Conservation (phyloP, 1,284 basidiomycete species). For the Ganoderma lucidum region DNA sequence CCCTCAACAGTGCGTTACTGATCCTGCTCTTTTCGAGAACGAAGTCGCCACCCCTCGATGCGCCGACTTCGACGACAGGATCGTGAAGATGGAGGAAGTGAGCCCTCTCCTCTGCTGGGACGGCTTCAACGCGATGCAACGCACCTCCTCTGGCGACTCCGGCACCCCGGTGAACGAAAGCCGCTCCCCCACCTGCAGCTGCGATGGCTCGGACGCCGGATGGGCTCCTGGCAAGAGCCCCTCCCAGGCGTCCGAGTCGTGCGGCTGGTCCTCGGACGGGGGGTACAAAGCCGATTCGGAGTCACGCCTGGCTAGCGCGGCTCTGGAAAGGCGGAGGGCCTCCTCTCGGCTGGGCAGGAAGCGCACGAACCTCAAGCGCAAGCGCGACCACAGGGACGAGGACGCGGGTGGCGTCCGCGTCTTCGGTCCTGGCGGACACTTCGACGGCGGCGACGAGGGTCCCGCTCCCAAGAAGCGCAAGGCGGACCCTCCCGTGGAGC, state of each 20-base stretch:
- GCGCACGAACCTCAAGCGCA: conserved; percentile 5
- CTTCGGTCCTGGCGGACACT: not conserved
- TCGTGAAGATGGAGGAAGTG: not conserved
- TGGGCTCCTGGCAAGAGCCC: not conserved
- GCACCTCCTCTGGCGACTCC: not conserved
- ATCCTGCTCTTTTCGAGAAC: too few species aligned
- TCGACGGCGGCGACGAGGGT: not conserved
- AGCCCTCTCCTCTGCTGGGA: not conserved
- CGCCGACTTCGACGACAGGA: not conserved
- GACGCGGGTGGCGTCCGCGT: not conserved
- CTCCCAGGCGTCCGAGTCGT: not conserved
- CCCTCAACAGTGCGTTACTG: not conserved
- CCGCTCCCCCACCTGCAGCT: not conserved
- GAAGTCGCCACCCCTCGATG: not conserved
- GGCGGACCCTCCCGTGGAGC: not conserved
- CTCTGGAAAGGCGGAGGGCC: not conserved
- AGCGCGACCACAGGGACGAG: not conserved
- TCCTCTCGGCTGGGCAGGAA: not conserved
- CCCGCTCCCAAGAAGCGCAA: conserved; percentile 6
- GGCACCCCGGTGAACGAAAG: not conserved
- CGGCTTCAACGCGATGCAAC: not conserved
- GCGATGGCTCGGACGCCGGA: not conserved
- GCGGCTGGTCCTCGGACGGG: not conserved
- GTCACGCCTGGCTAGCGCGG: not conserved
- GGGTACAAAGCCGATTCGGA: conserved; percentile 8